Percentiles rank a stretch among this genome's conserved stretches.
Evolutionary conservation across 1,139 yeast genomes (phyloP).

Genomic region (Candida sp.): DNA sequence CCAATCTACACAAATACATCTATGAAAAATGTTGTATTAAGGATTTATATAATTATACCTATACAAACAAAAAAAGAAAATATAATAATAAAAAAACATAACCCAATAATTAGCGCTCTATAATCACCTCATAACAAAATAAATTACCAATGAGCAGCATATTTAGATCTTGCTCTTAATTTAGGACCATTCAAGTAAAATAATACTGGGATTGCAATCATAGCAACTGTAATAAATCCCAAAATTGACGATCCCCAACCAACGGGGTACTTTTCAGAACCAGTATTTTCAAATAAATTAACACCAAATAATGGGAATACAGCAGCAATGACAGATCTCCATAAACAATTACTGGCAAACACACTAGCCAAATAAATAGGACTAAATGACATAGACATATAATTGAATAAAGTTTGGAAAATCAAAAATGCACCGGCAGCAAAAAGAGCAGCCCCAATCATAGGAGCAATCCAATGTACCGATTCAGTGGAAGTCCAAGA

Average conservation of each 20-base stretch:
- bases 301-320: constrained; percentile 62
- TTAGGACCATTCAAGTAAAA: constrained; percentile 49
- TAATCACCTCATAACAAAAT: too few relatives aligned
- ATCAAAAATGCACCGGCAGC: constrained; percentile 35
- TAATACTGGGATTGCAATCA: constrained; percentile 45
- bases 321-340: constrained; percentile 53
- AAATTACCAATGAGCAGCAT: constrained; percentile 15
- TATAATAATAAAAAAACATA: too few relatives aligned
- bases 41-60: too few relatives aligned
- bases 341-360: constrained; percentile 53
- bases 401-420: constrained; percentile 38
- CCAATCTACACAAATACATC: too few relatives aligned
- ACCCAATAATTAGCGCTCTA: too few relatives aligned
- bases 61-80: too few relatives aligned
- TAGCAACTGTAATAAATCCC: constrained; percentile 36
- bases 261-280: constrained; percentile 45
- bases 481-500: constrained; percentile 46
- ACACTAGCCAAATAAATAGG: constrained; percentile 51
- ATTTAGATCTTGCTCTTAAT: constrained; percentile 45
- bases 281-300: constrained; percentile 45
- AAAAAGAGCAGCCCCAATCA: constrained; percentile 39
- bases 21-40: too few relatives aligned
- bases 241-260: constrained; percentile 54
- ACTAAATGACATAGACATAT: constrained; percentile 26
- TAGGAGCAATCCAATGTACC: constrained; percentile 42